Base-by-base conservation (phyloP, 441 rosid genomes). In the Brassica balearica region DNA sequence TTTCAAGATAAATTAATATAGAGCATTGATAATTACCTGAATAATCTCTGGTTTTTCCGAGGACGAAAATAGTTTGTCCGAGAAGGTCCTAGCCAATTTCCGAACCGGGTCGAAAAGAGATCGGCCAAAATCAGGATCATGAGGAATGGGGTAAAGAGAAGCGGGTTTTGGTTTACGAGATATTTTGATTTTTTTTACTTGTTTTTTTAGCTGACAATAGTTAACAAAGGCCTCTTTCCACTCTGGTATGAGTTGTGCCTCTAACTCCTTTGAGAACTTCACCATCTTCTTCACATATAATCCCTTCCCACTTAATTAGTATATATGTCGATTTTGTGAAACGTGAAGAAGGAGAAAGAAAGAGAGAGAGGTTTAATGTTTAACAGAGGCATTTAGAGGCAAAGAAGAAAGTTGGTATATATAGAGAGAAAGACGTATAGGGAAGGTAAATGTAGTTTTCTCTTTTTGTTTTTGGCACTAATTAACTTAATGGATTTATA, bases 151-250 rank as follows among this genome's bases (percentile, higher is more conserved):
- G 15, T 74, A 78, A 68, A 77, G 85, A 61, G 83, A 81, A 63
- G 74, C 66, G 12, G 78, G 84, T 12, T 84, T 83, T 12, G 91
- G 81, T 65, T 83, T 86, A 69, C 69, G 81, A 8, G 93, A 84
- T 75, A 86, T 81, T 77, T 87, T 92, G 46, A 96, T 89, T 76
- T 87, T 91, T 80, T 94, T 96, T 0, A 96, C 68, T 61, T 92
- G 95, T 76, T 96, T 96, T 78, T 96, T 96, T 41, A 94, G 92
- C 38, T 87, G 89, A 90, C 97, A 85, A 78, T 96, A 96, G 83
- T 92, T 90, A 32, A 92, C 98, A 66, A 94, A 96, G 41, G 97
- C 97, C 15, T 92, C 98, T 71, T 91, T 96, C 99, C 99, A 94
- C 80, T 96, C 98, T 0, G 99, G 98, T 71, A 96, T 96, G 0